Conservation (phyloP, 345 rosid species). For the Camelina sativa region DNA sequence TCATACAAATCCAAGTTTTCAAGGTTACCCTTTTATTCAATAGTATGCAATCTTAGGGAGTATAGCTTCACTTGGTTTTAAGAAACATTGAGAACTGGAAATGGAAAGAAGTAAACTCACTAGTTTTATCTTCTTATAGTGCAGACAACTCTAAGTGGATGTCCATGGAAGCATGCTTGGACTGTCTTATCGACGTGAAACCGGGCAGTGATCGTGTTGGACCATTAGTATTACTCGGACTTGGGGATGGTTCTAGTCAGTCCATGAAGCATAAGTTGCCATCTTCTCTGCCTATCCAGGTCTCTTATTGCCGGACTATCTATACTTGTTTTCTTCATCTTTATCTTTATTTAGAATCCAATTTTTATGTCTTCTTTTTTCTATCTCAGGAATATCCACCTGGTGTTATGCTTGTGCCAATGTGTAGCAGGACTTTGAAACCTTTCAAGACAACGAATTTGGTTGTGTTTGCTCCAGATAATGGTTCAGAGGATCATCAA, state of each 20-base stretch:
- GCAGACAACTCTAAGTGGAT: conserved; percentile 74
- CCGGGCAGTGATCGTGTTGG: conserved; percentile 72
- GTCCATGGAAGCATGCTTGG: conserved; percentile 61
- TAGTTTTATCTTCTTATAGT: conserved; percentile 11
- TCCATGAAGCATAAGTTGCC: conserved; percentile 48
- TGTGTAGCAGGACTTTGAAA: conserved; percentile 71
- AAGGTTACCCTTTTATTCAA: conserved; percentile 47
- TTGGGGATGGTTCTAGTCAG: conserved; percentile 51
- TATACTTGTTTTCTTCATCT: conserved; percentile 6
- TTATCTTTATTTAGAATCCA: too few relatives aligned
- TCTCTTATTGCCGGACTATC: conserved; percentile 30
- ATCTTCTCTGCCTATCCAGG: conserved; percentile 64
- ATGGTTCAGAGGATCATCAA: conserved; percentile 43
- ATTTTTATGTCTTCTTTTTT: too few relatives aligned
- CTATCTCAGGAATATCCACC: conserved; percentile 95
- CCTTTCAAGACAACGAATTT: conserved; percentile 85
- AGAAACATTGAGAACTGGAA: conserved; percentile 1
- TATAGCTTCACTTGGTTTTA: background rate
- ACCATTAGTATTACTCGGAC: conserved; percentile 56
- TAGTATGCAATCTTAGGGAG: background rate
- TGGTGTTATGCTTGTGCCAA: conserved; percentile 76
- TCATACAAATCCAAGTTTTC: conserved; percentile 32
- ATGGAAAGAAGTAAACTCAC: background rate
- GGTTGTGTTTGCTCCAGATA: conserved; percentile 68
- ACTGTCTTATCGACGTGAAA: conserved; percentile 58